Evolutionary conservation across 768 basidiomycete species (phyloP), one percentile per base, ranked within the genome.

Genomic region (Calvatia gigantea): DNA sequence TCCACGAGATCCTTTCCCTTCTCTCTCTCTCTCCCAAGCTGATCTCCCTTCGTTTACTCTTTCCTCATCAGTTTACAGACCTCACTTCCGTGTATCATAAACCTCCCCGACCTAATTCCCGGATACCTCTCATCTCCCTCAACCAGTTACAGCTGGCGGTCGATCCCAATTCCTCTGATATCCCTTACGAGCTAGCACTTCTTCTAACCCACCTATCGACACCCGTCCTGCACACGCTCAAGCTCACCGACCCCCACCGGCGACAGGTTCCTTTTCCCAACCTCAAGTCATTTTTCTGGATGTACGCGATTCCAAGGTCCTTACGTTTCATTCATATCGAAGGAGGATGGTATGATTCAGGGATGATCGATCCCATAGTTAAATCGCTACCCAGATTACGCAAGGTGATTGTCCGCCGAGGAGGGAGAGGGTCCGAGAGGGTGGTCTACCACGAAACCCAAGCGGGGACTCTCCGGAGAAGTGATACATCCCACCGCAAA

Each of bases 121-220:
- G 66, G 41, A 67, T 83, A 21, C 54, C 65, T 21, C 70, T 88
- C n/a, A 76, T 77, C 9, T 64, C 59, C 46, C 76, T 89, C 35
- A 65, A 66, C 35, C 68, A 68, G 27, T 70, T 89, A 25, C 75
- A 77, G 33, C 67, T 89, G 19, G 64, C 71, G 33, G 75, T 84
- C 51, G 76, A 80, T 61, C 75, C 77, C 23, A 69, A 68, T 27
- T 56, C 54, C 15, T 39, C 47, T n/a, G 82, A 86, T 62, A 81
- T 87, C 41, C 84, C 85, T 35, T 77, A 77, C 46, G 86, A 87
- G 62, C 73, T 88, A 27, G 66, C 76, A 17, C 72, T 74, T 46
- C 70, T 86, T 58, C 68, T 82, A 52, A 75, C 78, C 38, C 77
- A 78, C 57, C 60, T 86, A 17, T 73, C 69, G 15, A 69, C 76